Evolutionary conservation across 805 yeast species (phyloP), one percentile per base, ranked within the genome.

Genomic region (Lachancea kluyveri): DNA sequence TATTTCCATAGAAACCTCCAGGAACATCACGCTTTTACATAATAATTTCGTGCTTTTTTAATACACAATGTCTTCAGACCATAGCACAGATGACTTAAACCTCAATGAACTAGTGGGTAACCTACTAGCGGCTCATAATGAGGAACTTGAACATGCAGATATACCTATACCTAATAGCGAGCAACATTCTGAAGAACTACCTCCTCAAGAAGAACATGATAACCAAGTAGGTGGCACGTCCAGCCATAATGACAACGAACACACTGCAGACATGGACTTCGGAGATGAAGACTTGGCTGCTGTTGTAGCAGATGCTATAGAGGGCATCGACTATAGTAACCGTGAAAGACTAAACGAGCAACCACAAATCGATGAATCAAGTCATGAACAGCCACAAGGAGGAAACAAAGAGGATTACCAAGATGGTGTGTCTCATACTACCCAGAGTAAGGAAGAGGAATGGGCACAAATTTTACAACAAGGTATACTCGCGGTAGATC

Each of bases 281-380:
- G 37, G 40, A 7, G 65, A 57, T 24, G 55, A 46, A 17, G 65
- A 60, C 38, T 37, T 64, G 17, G 67, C 59, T 13, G 55, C 60
- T 13, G 64, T 59, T 11, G 68, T 62, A 3, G 60, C 63, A 12
- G 60, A 53, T 39, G 69, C 69, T 2, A 61, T 64, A 19, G 51
- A 54, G 9, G 37, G 40, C 21, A 45, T 54, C 38, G 45, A 45
- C 21, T 23, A 31, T 23, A 36, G 12, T 19, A 17, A 19, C 18
- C 31, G 26, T 7, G 24, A 28, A 8, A 26, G 24, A 13, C 11
- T 29, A 4, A 26, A 17, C 12, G 18, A 13, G 12, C 24, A 30
- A 19, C 20, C 33, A 17, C 32, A 19, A 12, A 32, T 21, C 6
- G 21, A 30, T 7, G 30, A 22, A 13, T 21, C 23, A 25, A 26